These are phyloP conservation scores for Tricholoma sp. DNA, from an alignment of 768 basidiomycete genomes.

Conservation along the genomic window DNA sequence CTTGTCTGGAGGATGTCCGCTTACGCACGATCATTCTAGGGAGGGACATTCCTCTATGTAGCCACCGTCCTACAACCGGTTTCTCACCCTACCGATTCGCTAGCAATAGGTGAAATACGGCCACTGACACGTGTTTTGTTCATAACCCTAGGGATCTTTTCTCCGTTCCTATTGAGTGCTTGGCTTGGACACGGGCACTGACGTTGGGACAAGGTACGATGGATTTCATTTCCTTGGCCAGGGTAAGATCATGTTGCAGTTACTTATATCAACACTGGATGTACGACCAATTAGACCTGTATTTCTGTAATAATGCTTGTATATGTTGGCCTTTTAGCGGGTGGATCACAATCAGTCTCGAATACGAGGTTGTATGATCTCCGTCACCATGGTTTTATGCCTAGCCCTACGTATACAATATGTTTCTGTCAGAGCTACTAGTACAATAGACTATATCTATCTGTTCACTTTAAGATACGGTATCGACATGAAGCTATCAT, in stretches of 20 bases:
- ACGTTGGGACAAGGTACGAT: background rate
- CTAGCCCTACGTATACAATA: background rate
- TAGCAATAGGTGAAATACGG: constrained; percentile 37
- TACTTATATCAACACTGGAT: background rate
- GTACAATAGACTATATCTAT: background rate
- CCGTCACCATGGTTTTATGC: background rate
- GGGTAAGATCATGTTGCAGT: background rate
- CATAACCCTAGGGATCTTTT: constrained; percentile 64
- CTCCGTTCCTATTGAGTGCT: constrained; percentile 57
- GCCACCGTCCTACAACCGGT: constrained; percentile 85
- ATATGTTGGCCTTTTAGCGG: background rate
- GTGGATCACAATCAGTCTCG: background rate
- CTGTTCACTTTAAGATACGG: background rate
- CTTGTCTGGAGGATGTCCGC: background rate
- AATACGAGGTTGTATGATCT: background rate
- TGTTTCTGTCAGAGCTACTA: background rate
- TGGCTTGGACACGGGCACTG: constrained; percentile 61
- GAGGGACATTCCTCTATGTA: constrained; percentile 92
- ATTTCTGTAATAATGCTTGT: background rate
- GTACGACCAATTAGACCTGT: background rate
- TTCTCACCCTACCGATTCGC: constrained; percentile 37
- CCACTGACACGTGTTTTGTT: constrained; percentile 44
- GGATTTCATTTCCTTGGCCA: background rate
- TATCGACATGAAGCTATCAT: background rate
- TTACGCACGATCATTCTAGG: constrained; percentile 37